Base-by-base conservation (phyloP, 2,329 filamentous ascomycete genomes). In the Simplicillium sp. region DNA sequence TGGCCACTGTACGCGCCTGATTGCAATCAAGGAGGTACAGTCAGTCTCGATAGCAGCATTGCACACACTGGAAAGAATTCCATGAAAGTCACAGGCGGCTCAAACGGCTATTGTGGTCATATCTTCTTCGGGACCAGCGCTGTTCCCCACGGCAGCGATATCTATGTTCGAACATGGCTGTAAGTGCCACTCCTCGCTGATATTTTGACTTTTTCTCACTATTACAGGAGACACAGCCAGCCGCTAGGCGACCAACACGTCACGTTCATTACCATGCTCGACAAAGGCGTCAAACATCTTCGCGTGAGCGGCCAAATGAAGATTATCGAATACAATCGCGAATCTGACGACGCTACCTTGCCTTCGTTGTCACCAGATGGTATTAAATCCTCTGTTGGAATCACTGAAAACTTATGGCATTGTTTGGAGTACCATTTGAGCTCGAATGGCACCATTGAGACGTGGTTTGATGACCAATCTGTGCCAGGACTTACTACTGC, bases 291-390 rank as follows among this genome's bases (percentile, higher is more conserved):
- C 40, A 79, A 80, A 58, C 74, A 80, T 50, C 71, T 80, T 28
- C 73, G 76, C 42, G 77, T 80, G 44, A 75, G 75, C 34, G 75
- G 75, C 5, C 75, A 79, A 56, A 70, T 60, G 59, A 66, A 70
- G 47, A 79, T 80, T 52, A 57, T 80, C 29, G 79, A 80, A 75
- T 80, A 73, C 65, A 80, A 80, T 65, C 74, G 74, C 54, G 75
- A 80, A 51, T 67, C 68, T 13, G 75, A 80, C 54, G 75, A 80
- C 45, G 75, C 75, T 1, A 80, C 76, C 1, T 69, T 80, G 0
- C 76, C 75, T 1, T 73, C 79, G 42, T 68, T 80, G 15, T 77
- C 72, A 0, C 75, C 76, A 0, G 62, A 76, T 18, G 75, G 76
- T 11, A 75, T 78, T 39, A 72, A 73, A 1, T 55, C 72, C 1